phyloP scores from a whole-genome alignment of 805 yeast genomes.

The Kluyveromyces nonfermentans region DNA sequence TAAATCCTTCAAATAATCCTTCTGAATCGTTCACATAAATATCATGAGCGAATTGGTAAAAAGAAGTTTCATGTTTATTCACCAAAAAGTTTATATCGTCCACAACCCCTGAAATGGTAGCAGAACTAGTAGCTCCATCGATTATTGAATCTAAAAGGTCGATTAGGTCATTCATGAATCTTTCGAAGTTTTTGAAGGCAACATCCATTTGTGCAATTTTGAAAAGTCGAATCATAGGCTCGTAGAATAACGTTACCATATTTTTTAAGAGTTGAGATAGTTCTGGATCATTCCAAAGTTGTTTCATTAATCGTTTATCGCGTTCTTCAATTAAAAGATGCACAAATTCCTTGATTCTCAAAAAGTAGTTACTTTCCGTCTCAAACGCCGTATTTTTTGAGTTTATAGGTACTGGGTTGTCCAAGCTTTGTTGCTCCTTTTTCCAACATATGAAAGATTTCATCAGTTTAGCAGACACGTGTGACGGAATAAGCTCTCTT shows the following conservation, averaged over 20 bases:
- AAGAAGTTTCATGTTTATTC: constrained; percentile 59
- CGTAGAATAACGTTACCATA: constrained; percentile 60
- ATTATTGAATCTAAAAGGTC: constrained; percentile 43
- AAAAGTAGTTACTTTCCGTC: constrained; percentile 35
- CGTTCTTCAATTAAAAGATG: constrained; percentile 54
- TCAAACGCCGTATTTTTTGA: constrained; percentile 16
- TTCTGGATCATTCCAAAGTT: constrained; percentile 79
- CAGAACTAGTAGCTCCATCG: constrained; percentile 34
- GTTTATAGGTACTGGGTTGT: constrained; percentile 8
- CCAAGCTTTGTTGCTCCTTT: constrained; percentile 8
- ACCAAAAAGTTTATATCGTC: constrained; percentile 52
- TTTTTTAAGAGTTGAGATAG: constrained; percentile 68
- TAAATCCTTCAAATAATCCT: constrained; percentile 59
- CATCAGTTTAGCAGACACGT: constrained; percentile 20
- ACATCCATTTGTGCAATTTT: constrained; percentile 55
- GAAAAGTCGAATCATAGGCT: constrained; percentile 63
- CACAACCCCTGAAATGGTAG: constrained; percentile 53
- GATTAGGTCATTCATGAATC: constrained; percentile 60
- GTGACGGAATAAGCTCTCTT: constrained; percentile 11
- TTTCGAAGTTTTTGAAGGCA: constrained; percentile 54
- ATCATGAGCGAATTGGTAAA: constrained; percentile 70
- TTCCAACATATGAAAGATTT: constrained; percentile 26
- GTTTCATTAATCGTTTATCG: constrained; percentile 68
- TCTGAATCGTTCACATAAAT: constrained; percentile 71
- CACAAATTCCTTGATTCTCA: constrained; percentile 51